A percentile compares a stretch with the other conserved stretches of the same genome.
phyloP scores from a whole-genome alignment of 345 rosid genomes.

The Rhizophora mangle region DNA sequence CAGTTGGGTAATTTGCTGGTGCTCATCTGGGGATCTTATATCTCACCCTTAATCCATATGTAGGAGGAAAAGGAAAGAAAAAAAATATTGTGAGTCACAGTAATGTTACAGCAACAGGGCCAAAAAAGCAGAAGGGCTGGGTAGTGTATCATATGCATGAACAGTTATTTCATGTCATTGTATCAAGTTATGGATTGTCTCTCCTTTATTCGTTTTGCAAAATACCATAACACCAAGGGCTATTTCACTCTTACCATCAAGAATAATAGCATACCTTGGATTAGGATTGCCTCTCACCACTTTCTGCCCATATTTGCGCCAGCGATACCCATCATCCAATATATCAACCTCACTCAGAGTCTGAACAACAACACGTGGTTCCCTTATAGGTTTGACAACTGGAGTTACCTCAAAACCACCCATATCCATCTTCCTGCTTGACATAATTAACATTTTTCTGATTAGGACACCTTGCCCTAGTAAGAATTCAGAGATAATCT shows the following conservation, averaged over 20 bases:
- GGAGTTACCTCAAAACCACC: conserved; percentile 74
- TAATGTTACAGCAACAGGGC: no score
- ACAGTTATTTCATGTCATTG: background rate
- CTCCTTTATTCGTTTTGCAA: background rate
- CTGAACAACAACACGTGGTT: conserved; percentile 98
- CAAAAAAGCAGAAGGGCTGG: no score
- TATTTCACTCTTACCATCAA: conserved; percentile 11
- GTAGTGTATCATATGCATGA: background rate
- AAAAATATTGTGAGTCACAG: no score
- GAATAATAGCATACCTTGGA: conserved; percentile 53
- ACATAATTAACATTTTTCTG: conserved; percentile 3
- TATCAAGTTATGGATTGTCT: background rate
- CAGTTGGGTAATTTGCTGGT: no score
- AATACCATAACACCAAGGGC: background rate
- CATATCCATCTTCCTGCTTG: conserved; percentile 72
- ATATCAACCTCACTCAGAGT: conserved; percentile 96
- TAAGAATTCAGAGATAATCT: conserved; percentile 9
- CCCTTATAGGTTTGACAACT: conserved; percentile 91
- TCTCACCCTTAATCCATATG: no score
- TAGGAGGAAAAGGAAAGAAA: no score
- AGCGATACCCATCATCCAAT: conserved; percentile 93
- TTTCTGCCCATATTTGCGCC: conserved; percentile 99
- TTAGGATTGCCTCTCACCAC: conserved; percentile 97
- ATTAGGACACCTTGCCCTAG: conserved; percentile 12
- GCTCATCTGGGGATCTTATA: no score